Percentiles rank a stretch among this genome's conserved stretches.
Evolutionary conservation across 2,329 filamentous ascomycete genomes (phyloP).

Genomic region (Atkinsonella texensis): DNA sequence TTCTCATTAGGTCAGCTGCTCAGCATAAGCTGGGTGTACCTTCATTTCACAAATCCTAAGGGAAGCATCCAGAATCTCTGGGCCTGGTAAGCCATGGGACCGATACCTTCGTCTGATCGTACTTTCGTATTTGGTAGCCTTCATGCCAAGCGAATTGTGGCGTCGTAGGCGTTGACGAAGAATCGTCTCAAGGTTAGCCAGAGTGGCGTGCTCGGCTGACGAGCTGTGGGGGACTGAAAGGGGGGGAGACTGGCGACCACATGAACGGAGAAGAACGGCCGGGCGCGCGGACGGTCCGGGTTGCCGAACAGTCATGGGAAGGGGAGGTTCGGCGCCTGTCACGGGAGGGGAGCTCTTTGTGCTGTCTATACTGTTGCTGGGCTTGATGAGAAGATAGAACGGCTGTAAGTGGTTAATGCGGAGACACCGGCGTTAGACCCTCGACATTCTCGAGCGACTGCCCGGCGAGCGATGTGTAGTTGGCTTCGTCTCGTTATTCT

Average conservation of each 20-base stretch:
- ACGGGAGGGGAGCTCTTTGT: neutral
- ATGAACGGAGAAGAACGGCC: neutral
- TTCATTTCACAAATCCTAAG: neutral
- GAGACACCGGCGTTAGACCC: neutral
- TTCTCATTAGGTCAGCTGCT: too few species aligned
- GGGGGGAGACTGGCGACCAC: neutral
- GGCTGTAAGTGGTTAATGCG: neutral
- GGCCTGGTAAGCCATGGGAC: neutral
- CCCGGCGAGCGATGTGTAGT: neutral
- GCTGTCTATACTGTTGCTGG: neutral
- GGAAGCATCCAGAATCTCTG: neutral
- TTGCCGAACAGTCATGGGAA: neutral
- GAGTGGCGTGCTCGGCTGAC: neutral
- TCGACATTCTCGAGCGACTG: neutral
- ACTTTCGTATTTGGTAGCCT: neutral
- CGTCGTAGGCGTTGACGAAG: neutral
- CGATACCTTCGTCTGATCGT: too few species aligned
- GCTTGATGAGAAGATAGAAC: neutral
- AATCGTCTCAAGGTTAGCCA: neutral
- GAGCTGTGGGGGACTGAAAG: neutral
- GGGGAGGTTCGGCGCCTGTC: neutral
- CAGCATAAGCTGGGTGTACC: too few species aligned
- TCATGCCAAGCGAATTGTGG: neutral
- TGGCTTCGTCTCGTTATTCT: neutral
- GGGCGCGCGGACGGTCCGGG: constrained; percentile 1